Evolutionary conservation across 2,329 filamentous ascomycete species (phyloP), one percentile per base, ranked within the genome.

Genomic region (Pseudopyrenochaeta lycopersici): DNA sequence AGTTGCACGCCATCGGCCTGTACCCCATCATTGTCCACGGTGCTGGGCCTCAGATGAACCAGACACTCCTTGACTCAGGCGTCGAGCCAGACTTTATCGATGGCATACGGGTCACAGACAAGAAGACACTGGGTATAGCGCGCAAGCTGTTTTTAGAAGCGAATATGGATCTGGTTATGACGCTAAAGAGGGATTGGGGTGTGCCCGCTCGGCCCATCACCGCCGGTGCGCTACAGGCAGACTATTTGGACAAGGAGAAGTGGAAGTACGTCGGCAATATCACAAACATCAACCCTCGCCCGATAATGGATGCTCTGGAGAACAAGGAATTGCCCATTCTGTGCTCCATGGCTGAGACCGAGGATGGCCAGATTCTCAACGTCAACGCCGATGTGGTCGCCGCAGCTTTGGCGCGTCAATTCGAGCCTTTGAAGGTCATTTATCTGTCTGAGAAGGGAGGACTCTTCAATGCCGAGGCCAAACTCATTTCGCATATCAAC

Each of bases 401-500:
- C 27, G 93, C 93, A 62, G 94, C 97, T 80, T 83, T 99, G 56
- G 94, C 95, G 20, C 88, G 91, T 55, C 87, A 90, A 51, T 82
- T 99, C 48, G 89, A 98, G 78, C 95, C 95, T 21, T 81, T 98
- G 69, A 99, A 99, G 86, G 94, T 98, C 57, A 93, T 99, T 55
- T 99, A 97, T 76, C 84, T 98, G n/a, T 96, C 92, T 4, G 95
- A 99, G 81, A 98, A 98, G 84, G 95, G 95, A 44, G 95, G 94
- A 7, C 81, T 99, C 30, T 96, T 97, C 79, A 92, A 98, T 73
- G 93, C 92, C 54, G 91, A 96, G 60, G 91, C 89, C n/a, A 89
- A 94, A 81, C 96, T 97, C 81, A 98, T 98, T 71, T 97, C 94
- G 5, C 91, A 90, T 54, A 98, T 98, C 79, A 98, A 98, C 80